A percentile compares a stretch with the other conserved stretches of the same genome.
Evolutionary conservation across 2,329 filamentous ascomycete species (phyloP).

Genomic region (Emergomyces orientalis): DNA sequence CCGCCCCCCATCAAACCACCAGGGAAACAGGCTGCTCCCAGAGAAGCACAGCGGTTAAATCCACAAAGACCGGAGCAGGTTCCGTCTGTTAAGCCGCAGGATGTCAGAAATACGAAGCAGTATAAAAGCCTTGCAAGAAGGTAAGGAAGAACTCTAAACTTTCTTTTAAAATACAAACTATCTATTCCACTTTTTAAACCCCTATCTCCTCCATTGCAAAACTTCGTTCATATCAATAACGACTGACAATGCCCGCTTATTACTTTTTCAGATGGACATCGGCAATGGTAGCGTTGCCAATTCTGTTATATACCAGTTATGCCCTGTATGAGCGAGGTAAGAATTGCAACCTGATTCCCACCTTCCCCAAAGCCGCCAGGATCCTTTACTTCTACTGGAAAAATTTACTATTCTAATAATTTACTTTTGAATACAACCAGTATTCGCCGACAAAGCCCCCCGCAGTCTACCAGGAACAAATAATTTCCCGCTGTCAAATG

Average conservation of each 20-base stretch:
- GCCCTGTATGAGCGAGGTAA: conserved; percentile 22
- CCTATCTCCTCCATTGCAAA: not conserved
- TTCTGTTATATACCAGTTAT: conserved; percentile 22
- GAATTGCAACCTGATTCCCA: not conserved
- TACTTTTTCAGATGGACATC: conserved; percentile 19
- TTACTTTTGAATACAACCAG: not conserved
- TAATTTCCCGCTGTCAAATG: not conserved
- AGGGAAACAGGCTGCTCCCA: not conserved
- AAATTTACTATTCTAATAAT: not conserved
- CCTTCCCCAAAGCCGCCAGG: not conserved
- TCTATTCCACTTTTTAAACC: not conserved
- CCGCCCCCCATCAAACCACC: not conserved
- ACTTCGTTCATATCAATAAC: not conserved
- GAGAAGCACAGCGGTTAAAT: not conserved
- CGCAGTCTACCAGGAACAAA: conserved; percentile 8
- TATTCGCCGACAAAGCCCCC: conserved; percentile 1
- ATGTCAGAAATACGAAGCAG: conserved; percentile 34
- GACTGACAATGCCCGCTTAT: not conserved
- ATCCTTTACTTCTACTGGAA: not conserved
- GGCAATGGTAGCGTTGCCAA: conserved; percentile 22
- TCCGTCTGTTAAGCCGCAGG: conserved; percentile 10
- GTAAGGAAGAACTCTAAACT: conserved; percentile 19
- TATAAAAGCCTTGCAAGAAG: conserved; percentile 32
- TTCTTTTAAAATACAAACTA: not conserved
- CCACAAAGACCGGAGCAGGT: not conserved